Percentiles rank a stretch among this genome's conserved stretches.
Conservation (phyloP, 352 stramenopile species). For the Bremia lactucae region DNA sequence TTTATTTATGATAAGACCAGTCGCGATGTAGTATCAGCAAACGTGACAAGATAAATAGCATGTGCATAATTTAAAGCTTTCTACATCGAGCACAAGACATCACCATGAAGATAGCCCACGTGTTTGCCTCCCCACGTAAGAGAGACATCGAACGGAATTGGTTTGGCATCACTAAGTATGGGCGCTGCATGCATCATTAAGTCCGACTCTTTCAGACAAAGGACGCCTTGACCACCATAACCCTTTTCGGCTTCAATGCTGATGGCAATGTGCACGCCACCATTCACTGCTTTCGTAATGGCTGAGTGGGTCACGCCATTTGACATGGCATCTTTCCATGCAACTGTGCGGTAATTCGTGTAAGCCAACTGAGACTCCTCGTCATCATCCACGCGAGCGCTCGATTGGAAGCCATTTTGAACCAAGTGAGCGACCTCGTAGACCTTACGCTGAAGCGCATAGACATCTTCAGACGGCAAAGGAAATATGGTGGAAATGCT, state of each 20-base stretch:
- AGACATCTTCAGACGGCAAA: conserved; percentile 60
- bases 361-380: conserved; percentile 61
- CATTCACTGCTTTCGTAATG: conserved; percentile 61
- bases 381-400: conserved; percentile 39
- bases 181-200: conserved; percentile 33
- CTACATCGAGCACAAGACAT: conserved; percentile 38
- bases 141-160: conserved; percentile 55
- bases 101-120: conserved; percentile 40
- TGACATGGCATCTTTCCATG: conserved; percentile 43
- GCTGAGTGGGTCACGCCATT: conserved; percentile 56
- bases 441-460: conserved; percentile 61
- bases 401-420: conserved; percentile 59
- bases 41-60: conserved; percentile 1
- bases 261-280: conserved; percentile 56
- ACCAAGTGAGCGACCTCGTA: conserved; percentile 65
- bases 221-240: conserved; percentile 48
- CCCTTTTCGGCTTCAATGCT: conserved; percentile 51
- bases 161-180: conserved; percentile 30
- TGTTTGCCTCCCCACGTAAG: conserved; percentile 69
- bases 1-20: too few species aligned
- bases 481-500: conserved; percentile 70
- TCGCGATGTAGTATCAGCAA: conserved; percentile 4
- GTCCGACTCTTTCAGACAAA: conserved; percentile 55
- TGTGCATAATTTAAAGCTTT: conserved; percentile 13
- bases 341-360: conserved; percentile 53